Percentiles rank a stretch among this genome's conserved stretches.
Evolutionary conservation across 805 yeast species (phyloP).

Genomic region (Isabelozyma heimii): DNA sequence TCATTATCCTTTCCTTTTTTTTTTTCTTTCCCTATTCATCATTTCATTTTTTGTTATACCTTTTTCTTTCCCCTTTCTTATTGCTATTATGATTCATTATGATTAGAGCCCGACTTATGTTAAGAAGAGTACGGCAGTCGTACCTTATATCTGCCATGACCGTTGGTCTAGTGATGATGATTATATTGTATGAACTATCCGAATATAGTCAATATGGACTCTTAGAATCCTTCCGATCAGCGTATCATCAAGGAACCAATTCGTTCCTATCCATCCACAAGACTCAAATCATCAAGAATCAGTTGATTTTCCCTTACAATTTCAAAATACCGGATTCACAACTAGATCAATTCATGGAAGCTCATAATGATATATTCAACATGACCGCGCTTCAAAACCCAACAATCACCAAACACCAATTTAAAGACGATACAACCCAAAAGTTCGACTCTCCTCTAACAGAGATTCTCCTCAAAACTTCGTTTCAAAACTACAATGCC

Average conservation of each 20-base stretch:
- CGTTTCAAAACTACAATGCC: conserved; percentile 6
- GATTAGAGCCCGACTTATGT: background rate
- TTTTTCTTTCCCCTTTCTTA: background rate
- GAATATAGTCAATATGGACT: background rate
- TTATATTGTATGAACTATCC: background rate
- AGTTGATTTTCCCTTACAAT: conserved; percentile 2
- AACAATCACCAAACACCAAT: background rate
- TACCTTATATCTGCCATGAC: background rate
- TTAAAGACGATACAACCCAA: background rate
- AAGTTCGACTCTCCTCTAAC: background rate
- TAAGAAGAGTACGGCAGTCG: background rate
- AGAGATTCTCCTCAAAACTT: background rate
- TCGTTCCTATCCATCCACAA: background rate
- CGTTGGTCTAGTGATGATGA: background rate
- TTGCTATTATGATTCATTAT: background rate
- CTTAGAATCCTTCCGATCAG: background rate
- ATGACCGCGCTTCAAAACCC: background rate
- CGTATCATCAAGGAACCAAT: background rate
- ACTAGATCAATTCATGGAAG: background rate
- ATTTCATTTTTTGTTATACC: too few relatives aligned
- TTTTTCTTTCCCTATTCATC: too few relatives aligned
- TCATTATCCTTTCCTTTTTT: too few relatives aligned
- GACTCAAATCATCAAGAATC: conserved; percentile 1
- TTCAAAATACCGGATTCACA: background rate
- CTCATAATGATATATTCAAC: background rate